These are phyloP conservation scores for Mucor lusitanicus DNA, from an alignment of 371 early-diverging fungal genomes.

Conservation along the genomic window DNA sequence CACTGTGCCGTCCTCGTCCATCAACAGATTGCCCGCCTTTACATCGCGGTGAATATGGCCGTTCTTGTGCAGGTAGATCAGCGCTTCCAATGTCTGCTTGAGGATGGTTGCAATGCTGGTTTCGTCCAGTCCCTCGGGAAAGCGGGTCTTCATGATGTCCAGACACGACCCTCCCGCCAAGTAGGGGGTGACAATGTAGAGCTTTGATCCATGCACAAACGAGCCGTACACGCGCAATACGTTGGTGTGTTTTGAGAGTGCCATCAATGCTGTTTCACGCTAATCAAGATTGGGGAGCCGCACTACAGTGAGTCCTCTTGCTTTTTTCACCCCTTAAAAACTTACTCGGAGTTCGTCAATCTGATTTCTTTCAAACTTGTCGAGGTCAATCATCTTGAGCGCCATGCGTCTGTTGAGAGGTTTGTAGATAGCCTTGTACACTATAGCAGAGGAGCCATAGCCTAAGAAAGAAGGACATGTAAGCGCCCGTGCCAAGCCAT, in stretches of 20 bases:
- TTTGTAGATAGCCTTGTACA: slow-evolving; percentile 74
- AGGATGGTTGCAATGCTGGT: slow-evolving; percentile 79
- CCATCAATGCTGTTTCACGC: slow-evolving; percentile 89
- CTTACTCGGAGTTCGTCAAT: slow-evolving; percentile 83
- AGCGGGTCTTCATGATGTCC: slow-evolving; percentile 86
- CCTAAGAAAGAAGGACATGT: slow-evolving; percentile 41
- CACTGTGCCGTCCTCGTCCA: slow-evolving; percentile 85
- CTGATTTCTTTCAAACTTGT: slow-evolving; percentile 86
- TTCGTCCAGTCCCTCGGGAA: slow-evolving; percentile 87
- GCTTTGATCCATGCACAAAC: slow-evolving; percentile 78
- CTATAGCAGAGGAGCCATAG: slow-evolving; percentile 83
- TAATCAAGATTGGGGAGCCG: slow-evolving; percentile 20
- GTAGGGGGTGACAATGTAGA: slow-evolving; percentile 86
- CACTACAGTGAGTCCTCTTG: too few species aligned
- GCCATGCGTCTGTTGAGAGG: slow-evolving; percentile 68
- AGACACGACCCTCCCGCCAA: slow-evolving; percentile 81
- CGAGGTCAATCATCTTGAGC: slow-evolving; percentile 85
- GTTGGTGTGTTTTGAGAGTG: slow-evolving; percentile 83
- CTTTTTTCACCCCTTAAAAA: neutral
- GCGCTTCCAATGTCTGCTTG: slow-evolving; percentile 82
- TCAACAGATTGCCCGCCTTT: slow-evolving; percentile 87
- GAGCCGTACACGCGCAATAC: slow-evolving; percentile 82
- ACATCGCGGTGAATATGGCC: slow-evolving; percentile 93
- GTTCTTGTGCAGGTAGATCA: slow-evolving; percentile 86
- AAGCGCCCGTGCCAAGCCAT: too few species aligned